Evolutionary conservation across 2,329 filamentous ascomycete genomes (phyloP), one percentile per base, ranked within the genome.

Genomic region (Penicillium sp.): DNA sequence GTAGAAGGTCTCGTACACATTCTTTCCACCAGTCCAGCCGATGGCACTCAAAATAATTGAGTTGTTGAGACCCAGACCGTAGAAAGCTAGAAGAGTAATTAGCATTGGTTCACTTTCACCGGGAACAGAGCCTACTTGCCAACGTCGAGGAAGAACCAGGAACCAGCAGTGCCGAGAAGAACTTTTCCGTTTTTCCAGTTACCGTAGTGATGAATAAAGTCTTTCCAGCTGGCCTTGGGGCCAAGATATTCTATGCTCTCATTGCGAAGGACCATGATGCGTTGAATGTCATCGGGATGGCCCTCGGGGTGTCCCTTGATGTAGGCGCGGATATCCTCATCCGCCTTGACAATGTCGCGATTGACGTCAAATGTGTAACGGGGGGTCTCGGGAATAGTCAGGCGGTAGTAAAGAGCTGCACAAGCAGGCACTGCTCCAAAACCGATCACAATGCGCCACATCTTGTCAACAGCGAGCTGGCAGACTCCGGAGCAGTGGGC

Each of bases 381-480:
- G 47, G 90, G 89, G 31, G 89, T 93, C 75, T 95, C 90, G 23
- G 90, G 90, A 60, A 95, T 93, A 47, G 89, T 94, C 4, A 94
- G 81, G 57, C 89, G 87, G 74, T 89, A 94, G 78, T 94, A 94
- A 16, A 95, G 82, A 18, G 90, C 89, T 57, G 92, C 85, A 68
- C 85, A 89, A 41, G 87, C 89, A 2, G 89, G 89, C 8, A 94
- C 83, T 42, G 87, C 88, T 60, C 89, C 89, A 65, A 92, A 88
- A 12, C 89, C 89, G 65, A 94, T 89, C 45, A 94, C 80, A 13
- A 85, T 80, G 61, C 89, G 83, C 89, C 89, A 94, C 87, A 92
- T 92, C 79, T 90, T 91, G 76, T 94, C 89, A 6, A 92, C 87
- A 1, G 89, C 88, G 0, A 82, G 67, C 51, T 82, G 81, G 65